Evolutionary conservation across 2,329 filamentous ascomycete species (phyloP).

Genomic region (Stachybotrys elegans): DNA sequence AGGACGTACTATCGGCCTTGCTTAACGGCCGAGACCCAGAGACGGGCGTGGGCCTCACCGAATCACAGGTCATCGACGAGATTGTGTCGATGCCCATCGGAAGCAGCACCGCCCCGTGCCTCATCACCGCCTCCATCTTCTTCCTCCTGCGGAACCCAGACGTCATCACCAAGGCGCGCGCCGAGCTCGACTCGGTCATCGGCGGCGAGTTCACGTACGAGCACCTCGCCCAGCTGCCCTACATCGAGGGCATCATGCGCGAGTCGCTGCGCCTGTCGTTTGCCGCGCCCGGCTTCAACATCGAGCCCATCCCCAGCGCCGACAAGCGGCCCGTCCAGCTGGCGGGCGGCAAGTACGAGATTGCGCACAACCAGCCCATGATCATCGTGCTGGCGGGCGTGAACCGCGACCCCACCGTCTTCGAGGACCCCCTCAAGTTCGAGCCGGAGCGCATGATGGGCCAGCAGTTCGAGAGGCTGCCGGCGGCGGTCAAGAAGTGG

Average conservation of each 20-base stretch:
- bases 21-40: constrained; percentile 55
- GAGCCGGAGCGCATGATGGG: constrained; percentile 45
- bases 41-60: constrained; percentile 51
- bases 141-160: constrained; percentile 47
- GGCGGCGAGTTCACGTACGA: constrained; percentile 40
- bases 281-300: constrained; percentile 51
- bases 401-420: constrained; percentile 43
- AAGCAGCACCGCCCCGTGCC: constrained; percentile 43
- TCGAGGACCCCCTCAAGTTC: constrained; percentile 41
- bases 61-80: constrained; percentile 61
- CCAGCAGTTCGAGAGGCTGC: constrained; percentile 35
- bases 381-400: constrained; percentile 45
- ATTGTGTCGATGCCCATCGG: constrained; percentile 64
- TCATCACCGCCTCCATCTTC: constrained; percentile 40
- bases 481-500: constrained; percentile 41
- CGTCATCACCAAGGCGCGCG: constrained; percentile 41
- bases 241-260: constrained; percentile 48
- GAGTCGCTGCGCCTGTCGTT: constrained; percentile 51
- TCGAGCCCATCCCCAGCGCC: constrained; percentile 36
- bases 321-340: constrained; percentile 41
- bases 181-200: constrained; percentile 48
- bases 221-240: constrained; percentile 46
- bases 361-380: constrained; percentile 43
- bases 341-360: constrained; percentile 41
- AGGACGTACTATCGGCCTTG: constrained; percentile 57